Percentiles rank a stretch among this genome's conserved stretches.
These are phyloP conservation scores for Nakazawaea ernobii DNA, from an alignment of 805 yeast species.

Conservation along the genomic window DNA sequence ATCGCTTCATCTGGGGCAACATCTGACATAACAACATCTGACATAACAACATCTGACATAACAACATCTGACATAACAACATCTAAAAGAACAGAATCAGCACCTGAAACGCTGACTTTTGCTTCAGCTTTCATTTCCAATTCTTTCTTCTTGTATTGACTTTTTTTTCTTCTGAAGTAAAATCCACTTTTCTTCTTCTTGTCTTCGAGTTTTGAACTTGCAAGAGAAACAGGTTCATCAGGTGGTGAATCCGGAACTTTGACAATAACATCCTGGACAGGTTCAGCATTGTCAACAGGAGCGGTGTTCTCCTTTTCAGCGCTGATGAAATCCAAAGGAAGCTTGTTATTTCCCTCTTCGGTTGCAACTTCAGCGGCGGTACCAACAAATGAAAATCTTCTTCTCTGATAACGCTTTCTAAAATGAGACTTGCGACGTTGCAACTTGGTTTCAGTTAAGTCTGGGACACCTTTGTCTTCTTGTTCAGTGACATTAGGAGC, in stretches of 20 bases:
- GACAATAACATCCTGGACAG: background rate
- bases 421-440: constrained; percentile 1
- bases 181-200: background rate
- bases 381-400: background rate
- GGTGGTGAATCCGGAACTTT: background rate
- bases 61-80: background rate
- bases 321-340: background rate
- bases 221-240: background rate
- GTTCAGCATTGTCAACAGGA: background rate
- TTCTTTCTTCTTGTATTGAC: background rate
- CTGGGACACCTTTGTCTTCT: background rate
- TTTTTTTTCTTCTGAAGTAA: background rate
- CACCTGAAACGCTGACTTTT: background rate
- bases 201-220: background rate
- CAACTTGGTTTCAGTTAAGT: background rate
- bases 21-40: no score
- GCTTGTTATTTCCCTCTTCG: background rate
- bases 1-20: no score
- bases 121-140: background rate
- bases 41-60: background rate
- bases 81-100: background rate
- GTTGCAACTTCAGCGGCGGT: background rate
- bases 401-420: background rate
- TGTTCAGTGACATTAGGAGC: background rate
- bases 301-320: background rate